A percentile compares a stretch with the other conserved stretches of the same genome.
These are phyloP conservation scores for Phytophthora tubulina DNA, from an alignment of 352 stramenopile genomes.

Conservation along the genomic window DNA sequence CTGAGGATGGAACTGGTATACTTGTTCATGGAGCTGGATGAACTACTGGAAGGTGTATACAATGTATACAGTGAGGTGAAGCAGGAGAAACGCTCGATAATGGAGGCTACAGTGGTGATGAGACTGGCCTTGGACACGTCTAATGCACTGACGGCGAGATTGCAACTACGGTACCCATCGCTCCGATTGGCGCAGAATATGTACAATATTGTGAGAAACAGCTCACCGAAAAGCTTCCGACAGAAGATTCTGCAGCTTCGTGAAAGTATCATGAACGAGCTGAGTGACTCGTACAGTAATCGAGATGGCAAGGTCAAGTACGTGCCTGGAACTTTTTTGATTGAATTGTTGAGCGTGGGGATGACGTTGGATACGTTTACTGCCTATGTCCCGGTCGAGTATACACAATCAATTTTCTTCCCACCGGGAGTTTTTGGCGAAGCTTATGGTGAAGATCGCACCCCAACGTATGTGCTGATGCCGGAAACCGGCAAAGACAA, in stretches of 20 bases:
- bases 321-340: slow-evolving; percentile 28
- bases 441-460: slow-evolving; percentile 27
- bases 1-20: slow-evolving; percentile 32
- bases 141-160: slow-evolving; percentile 9
- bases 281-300: neutral
- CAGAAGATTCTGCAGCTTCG: neutral
- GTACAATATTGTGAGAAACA: neutral
- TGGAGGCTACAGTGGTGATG: slow-evolving; percentile 41
- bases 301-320: slow-evolving; percentile 19
- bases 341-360: slow-evolving; percentile 26
- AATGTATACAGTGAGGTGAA: slow-evolving; percentile 37
- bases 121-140: slow-evolving; percentile 35
- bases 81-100: slow-evolving; percentile 35
- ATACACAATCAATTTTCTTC: slow-evolving; percentile 8
- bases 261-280: too few relatives aligned
- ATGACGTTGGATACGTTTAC: slow-evolving; percentile 32
- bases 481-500: slow-evolving; percentile 20
- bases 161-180: slow-evolving; percentile 37
- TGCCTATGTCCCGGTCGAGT: slow-evolving; percentile 18
- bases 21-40: slow-evolving; percentile 43
- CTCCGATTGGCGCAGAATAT: slow-evolving; percentile 8
- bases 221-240: neutral
- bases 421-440: slow-evolving; percentile 29
- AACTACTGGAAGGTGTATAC: slow-evolving; percentile 26
- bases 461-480: slow-evolving; percentile 9